Evolutionary conservation across 371 early-diverging fungal genomes (phyloP).

Genomic region (Entomophthora muscae): DNA sequence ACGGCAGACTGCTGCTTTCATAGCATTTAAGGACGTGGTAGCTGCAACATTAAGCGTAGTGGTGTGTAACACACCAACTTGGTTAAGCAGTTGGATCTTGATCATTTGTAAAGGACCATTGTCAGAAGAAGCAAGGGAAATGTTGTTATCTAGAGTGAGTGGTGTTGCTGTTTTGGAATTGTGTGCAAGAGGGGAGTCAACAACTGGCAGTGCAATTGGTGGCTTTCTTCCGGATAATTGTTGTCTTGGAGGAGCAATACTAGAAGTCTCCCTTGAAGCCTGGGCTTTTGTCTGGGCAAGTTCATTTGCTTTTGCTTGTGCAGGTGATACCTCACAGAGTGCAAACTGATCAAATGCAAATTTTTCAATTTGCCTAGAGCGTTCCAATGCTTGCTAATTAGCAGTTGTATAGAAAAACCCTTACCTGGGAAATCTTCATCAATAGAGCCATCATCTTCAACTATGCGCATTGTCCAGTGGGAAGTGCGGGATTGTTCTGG

Average conservation of each 20-base stretch:
- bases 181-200: background rate
- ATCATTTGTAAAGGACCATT: constrained; percentile 28
- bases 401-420: background rate
- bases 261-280: background rate
- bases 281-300: background rate
- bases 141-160: background rate
- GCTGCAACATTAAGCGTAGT: constrained; percentile 66
- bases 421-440: constrained; percentile 94
- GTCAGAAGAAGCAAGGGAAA: too few species aligned
- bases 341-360: constrained; percentile 85
- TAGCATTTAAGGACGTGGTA: constrained; percentile 56
- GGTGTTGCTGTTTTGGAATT: constrained; percentile 5
- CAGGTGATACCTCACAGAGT: constrained; percentile 55
- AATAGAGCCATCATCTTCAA: constrained; percentile 85
- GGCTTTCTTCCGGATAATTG: too few species aligned
- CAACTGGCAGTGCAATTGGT: constrained; percentile 2
- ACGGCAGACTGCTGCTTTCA: constrained; percentile 65
- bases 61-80: constrained; percentile 49
- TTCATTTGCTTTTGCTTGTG: constrained; percentile 32
- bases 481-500: constrained; percentile 39
- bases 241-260: too few species aligned
- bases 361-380: constrained; percentile 61
- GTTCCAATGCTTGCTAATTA: constrained; percentile 48
- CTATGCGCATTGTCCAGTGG: constrained; percentile 77
- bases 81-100: constrained; percentile 34